These are phyloP conservation scores for Xylaria sp. DNA, from an alignment of 2,329 filamentous ascomycete species.

Conservation along the genomic window DNA sequence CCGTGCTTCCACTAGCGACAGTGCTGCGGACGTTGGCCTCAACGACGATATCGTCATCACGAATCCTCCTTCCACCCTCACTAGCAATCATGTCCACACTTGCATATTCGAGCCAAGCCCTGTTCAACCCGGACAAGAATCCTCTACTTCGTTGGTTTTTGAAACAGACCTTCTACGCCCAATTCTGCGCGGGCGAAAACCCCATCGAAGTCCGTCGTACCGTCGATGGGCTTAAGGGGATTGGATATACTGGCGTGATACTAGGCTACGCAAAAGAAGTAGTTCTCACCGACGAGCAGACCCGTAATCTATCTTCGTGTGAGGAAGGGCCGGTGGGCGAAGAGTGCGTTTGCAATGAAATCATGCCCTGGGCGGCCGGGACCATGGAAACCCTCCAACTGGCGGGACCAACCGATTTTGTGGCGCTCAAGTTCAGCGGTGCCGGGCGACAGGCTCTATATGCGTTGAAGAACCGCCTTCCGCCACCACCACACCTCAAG, in stretches of 20 bases:
- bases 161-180: conserved; percentile 86
- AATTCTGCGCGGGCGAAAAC: conserved; percentile 89
- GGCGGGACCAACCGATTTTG: conserved; percentile 75
- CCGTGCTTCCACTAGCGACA: conserved; percentile 72
- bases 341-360: conserved; percentile 66
- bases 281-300: conserved; percentile 70
- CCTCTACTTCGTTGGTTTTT: conserved; percentile 75
- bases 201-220: conserved; percentile 73
- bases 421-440: conserved; percentile 82
- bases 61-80: conserved; percentile 74
- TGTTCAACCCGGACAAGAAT: conserved; percentile 82
- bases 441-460: conserved; percentile 79
- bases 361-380: conserved; percentile 77
- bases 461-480: conserved; percentile 70
- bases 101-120: conserved; percentile 72
- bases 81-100: conserved; percentile 74
- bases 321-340: conserved; percentile 61
- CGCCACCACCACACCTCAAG: conserved; percentile 72
- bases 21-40: conserved; percentile 77
- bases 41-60: conserved; percentile 76
- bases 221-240: conserved; percentile 71
- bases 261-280: conserved; percentile 87
- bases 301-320: conserved; percentile 56
- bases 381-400: conserved; percentile 79
- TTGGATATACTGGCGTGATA: conserved; percentile 87